Evolutionary conservation across 345 rosid species (phyloP), one percentile per base, ranked within the genome.

Genomic region (Pseudoturritis turrita): DNA sequence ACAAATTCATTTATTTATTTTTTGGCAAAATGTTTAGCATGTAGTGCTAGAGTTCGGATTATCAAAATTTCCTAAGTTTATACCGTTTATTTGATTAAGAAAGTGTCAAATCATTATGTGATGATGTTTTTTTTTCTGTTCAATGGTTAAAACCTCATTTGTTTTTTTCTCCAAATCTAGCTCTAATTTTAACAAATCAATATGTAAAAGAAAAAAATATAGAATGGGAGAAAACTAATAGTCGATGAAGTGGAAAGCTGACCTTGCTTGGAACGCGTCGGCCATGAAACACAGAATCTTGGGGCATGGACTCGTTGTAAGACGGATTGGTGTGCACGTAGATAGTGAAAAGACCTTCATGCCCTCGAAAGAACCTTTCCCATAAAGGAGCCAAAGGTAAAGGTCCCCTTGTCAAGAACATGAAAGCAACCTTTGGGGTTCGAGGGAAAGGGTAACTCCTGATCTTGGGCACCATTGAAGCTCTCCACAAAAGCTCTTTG

Each of bases 181-280:
- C n/a, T 54, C 21, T 51, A 11, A 25, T 39, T 51, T 33, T 23
- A 17, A 26, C 25, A 26, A 31, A 39, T 10, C 19, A 6, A 71
- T 19, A 29, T 9, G n/a, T n/a, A 4, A 43, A 39, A 7, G 26
- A 28, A 55, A 62, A 36, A 15, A 14, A 6, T 2, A 6, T 2
- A 26, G 2, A 10, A 28, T 7, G 39, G 17, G 11, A 7, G 1
- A 7, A 25, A 70, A n/a, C n/a, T 5, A 11, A 36, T 11, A 51
- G 9, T 12, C 11, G 28, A 50, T 26, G 54, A 19, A 12, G n/a
- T 19, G 10, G 22, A 29, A 61, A 50, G 46, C 76, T 49, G 41
- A 89, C 98, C 96, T 89, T 74, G 70, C 98, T 85, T 21, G 89
- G 92, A 73, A 92, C 81, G 81, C 88, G 81, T 36, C 95, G 73